phyloP scores from a whole-genome alignment of 2,329 filamentous ascomycete genomes.

The Cladosporium sphaerospermum region DNA sequence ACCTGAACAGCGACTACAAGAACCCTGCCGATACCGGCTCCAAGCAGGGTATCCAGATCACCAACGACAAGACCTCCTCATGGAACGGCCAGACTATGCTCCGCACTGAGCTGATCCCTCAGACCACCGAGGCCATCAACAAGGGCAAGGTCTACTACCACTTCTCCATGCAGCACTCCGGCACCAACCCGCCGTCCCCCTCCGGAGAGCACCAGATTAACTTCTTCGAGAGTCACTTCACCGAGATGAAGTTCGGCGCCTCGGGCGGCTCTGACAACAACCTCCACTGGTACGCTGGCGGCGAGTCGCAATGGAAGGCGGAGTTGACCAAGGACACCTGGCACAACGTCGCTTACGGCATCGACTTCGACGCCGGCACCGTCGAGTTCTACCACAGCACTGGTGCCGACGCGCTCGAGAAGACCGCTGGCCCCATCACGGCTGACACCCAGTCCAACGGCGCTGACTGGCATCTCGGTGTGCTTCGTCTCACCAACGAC shows the following conservation, averaged over 20 bases:
- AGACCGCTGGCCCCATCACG: constrained; percentile 55
- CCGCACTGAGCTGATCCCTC: constrained; percentile 67
- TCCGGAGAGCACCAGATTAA: constrained; percentile 62
- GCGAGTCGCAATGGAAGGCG: constrained; percentile 56
- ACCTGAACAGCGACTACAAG: constrained; percentile 54
- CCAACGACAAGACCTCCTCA: constrained; percentile 56
- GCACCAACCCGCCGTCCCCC: constrained; percentile 54
- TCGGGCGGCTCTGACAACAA: constrained; percentile 46
- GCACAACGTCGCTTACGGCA: constrained; percentile 72
- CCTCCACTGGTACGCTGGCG: constrained; percentile 59
- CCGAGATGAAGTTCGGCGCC: constrained; percentile 60
- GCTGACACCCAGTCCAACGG: constrained; percentile 57
- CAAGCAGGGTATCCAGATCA: constrained; percentile 62
- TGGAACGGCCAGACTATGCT: constrained; percentile 71
- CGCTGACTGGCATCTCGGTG: constrained; percentile 66
- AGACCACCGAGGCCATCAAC: constrained; percentile 60
- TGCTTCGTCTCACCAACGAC: constrained; percentile 57
- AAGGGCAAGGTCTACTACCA: constrained; percentile 65
- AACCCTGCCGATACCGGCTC: constrained; percentile 59
- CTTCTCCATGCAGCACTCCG: constrained; percentile 58
- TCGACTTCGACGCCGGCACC: constrained; percentile 57
- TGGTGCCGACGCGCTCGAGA: constrained; percentile 50
- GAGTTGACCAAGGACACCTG: constrained; percentile 58
- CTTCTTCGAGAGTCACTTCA: constrained; percentile 66
- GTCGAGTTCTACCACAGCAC: constrained; percentile 67